phyloP scores from a whole-genome alignment of 2,329 filamentous ascomycete species.

The Colletotrichum sidae region DNA sequence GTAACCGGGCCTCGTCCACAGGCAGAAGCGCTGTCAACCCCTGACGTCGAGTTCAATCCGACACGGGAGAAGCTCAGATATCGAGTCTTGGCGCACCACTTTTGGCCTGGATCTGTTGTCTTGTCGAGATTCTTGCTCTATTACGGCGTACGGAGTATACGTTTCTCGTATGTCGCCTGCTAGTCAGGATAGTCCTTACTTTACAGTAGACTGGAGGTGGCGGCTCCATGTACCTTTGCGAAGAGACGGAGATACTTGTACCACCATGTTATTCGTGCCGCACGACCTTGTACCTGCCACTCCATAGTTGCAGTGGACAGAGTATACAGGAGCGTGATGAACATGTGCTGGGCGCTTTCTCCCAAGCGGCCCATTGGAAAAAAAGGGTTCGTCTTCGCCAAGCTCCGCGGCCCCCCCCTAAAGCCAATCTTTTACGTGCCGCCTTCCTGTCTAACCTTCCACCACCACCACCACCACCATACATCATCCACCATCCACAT shows the following conservation, averaged over 20 bases:
- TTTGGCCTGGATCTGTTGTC: background rate
- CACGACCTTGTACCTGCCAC: too few species aligned
- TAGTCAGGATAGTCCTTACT: background rate
- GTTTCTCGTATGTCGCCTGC: background rate
- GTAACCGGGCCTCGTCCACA: constrained; percentile 3
- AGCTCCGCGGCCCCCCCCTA: constrained; percentile 25
- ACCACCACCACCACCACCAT: too few species aligned
- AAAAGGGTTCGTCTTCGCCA: constrained; percentile 15
- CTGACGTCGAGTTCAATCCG: constrained; percentile 20
- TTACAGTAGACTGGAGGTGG: too few species aligned
- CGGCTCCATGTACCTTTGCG: too few species aligned
- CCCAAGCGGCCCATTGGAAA: constrained; percentile 5
- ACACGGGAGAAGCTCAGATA: constrained; percentile 31
- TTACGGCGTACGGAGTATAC: background rate
- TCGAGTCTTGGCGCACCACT: constrained; percentile 24
- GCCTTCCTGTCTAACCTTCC: constrained; percentile 3
- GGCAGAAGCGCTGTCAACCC: constrained; percentile 14
- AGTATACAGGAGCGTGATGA: background rate
- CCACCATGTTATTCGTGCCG: background rate
- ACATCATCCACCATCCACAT: too few species aligned
- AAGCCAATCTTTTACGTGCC: constrained; percentile 24
- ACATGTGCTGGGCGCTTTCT: background rate
- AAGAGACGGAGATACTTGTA: too few species aligned
- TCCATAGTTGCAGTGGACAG: too few species aligned
- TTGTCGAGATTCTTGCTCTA: background rate